Evolutionary conservation across 306 rosid genomes (phyloP), one percentile per base, ranked within the genome.

Genomic region (Mucuna pruriens): DNA sequence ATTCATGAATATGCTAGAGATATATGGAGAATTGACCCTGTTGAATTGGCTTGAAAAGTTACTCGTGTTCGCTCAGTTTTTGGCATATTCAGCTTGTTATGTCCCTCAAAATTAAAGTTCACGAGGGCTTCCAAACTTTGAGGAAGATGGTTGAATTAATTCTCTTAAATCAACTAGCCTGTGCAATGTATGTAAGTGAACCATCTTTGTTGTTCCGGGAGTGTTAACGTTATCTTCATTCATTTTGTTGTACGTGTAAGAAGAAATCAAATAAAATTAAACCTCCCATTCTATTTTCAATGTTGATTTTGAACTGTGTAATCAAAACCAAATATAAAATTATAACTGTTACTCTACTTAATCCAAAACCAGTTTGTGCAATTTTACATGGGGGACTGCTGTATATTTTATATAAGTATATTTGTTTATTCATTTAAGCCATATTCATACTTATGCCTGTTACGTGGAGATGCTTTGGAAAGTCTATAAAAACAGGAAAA

Each of bases 1-100:
- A 95, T 93, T 68, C 97, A 86, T 39, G 94, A 95, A 83, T 95
- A 95, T 77, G 98, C 99, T 1, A 85, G 86, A 49, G 93, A 93
- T 73, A 95, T 95, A 66, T 95, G 98, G 99, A 90, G 87, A 80
- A 91, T 93, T 48, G 79, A 87, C 75, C 97, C 97, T 11, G 83
- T 85, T 49, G 61, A 70, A 33, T 69, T 95, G 66, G 82, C 82
- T 31, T 95, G 88, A 87, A 78, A 78, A 57, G 22, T 13, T 51
- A n/a, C 34, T 3, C 13, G 13, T 69, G 44, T 19, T 49, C 51
- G 40, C 7, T 9, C 15, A 22, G 40, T 36, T 45, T 38, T 20
- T 9, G 11, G n/a, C 34, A 62, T 52, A 9, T 20, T 77, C 45
- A 20, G 29, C 29, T 57, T 68, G 19, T 44, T 75, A 54, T 36